Base-by-base conservation (phyloP, 2,329 filamentous ascomycete species). In the Aureobasidium sp. region DNA sequence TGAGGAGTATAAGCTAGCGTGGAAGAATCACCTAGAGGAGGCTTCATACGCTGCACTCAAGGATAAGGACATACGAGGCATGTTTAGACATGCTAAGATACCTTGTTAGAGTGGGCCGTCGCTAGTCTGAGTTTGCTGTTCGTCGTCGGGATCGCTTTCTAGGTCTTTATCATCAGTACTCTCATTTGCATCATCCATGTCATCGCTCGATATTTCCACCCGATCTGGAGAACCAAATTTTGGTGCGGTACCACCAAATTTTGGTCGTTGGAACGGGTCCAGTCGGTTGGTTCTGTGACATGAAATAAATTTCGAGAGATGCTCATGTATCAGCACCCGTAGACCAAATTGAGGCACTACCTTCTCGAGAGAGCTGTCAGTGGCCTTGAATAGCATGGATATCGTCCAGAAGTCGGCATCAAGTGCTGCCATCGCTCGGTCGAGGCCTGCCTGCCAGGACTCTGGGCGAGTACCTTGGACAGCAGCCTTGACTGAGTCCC, bases 341-440 rank as follows among this genome's bases (percentile, higher is more conserved):
- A 55, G 36, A 12, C 51, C 36, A 29, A 15, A 27, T 43, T 55
- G 36, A 43, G 51, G 51, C 34, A 55, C 36, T 17, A 55, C 36
- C 34, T 43, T 55, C n/a, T 39, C n/a, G 2, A 55, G 24, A 26
- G n/a, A 5, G 9, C 2, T 17, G 34, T 55, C 36, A 27, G 51
- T 26, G 17, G 51, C 34, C 51, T 55, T 39, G 24, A 55, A 46
- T 46, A 46, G 20, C 24, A 46, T 46, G 9, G 43, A 24, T 26
- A 53, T 3, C 1, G 50, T 53, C 50, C 32, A 53, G 17, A 53
- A 53, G 15, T 37, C 32, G n/a, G 50, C 50, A 53, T 53, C 24
- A 24, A 53, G 50, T 26, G 50, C 50, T 53, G 32, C 50, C n/a
- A 53, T 53, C n/a, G 50, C 50, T 53, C 50, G 29, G 24, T 53